These are phyloP conservation scores for Tilletia walkeri DNA, from an alignment of 1,284 basidiomycete genomes.

Conservation along the genomic window DNA sequence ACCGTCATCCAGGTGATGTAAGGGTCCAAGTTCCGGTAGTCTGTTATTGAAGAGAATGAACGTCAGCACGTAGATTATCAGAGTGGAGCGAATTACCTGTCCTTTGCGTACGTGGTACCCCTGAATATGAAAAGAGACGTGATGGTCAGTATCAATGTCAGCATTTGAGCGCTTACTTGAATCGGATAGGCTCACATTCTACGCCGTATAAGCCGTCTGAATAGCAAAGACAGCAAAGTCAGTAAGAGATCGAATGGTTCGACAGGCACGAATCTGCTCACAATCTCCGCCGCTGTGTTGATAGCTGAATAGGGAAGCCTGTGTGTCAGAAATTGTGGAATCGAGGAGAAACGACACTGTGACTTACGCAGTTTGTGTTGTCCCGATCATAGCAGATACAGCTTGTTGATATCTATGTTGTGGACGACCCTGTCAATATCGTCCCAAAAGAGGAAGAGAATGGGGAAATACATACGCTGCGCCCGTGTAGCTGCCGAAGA, in stretches of 20 bases:
- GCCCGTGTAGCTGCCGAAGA: neutral
- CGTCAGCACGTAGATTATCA: too few species aligned
- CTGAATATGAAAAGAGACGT: too few species aligned
- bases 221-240: neutral
- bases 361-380: neutral
- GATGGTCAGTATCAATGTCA: too few species aligned
- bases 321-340: neutral
- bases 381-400: neutral
- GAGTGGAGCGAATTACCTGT: too few species aligned
- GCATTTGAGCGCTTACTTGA: too few species aligned
- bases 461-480: neutral
- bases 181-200: neutral
- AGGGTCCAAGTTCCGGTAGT: too few species aligned
- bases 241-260: neutral
- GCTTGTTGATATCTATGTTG: conserved; percentile 7
- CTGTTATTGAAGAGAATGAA: too few species aligned
- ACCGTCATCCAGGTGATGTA: too few species aligned
- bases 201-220: neutral
- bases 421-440: neutral
- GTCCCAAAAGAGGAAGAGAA: too few species aligned
- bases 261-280: neutral
- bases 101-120: too few species aligned
- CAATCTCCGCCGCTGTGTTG: neutral
- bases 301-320: neutral
- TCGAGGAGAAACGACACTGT: neutral